These are phyloP conservation scores for Skeletonema grethae DNA, from an alignment of 108 stramenopile species.

Conservation along the genomic window DNA sequence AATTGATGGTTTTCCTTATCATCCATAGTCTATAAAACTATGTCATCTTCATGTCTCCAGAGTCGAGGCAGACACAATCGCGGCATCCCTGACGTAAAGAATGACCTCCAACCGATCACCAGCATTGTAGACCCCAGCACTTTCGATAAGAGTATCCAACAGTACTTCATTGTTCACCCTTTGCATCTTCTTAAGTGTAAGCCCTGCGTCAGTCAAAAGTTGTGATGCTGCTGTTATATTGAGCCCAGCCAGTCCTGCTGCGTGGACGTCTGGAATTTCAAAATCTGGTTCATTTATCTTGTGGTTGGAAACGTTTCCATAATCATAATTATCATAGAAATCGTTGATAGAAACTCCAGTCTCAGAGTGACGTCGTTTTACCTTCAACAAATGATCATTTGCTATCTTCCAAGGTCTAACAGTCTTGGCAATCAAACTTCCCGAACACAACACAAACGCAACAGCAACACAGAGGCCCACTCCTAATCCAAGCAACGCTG, in stretches of 20 bases:
- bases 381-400: background rate
- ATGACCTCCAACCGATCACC: background rate
- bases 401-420: background rate
- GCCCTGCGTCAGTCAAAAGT: background rate
- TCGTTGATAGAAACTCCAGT: background rate
- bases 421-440: background rate
- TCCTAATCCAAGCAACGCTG: background rate
- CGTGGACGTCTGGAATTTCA: background rate
- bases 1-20: background rate
- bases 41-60: background rate
- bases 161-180: background rate
- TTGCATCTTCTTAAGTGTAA: conserved; percentile 5
- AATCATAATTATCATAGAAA: background rate
- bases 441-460: background rate
- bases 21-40: background rate
- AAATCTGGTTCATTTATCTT: background rate
- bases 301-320: background rate
- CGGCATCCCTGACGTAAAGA: background rate
- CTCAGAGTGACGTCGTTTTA: background rate
- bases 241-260: background rate
- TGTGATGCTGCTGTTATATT: background rate
- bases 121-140: background rate
- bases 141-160: background rate
- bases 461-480: background rate
- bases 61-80: background rate